phyloP scores from a whole-genome alignment of 2,329 filamentous ascomycete species.

The Fusarium gaditjirri region DNA sequence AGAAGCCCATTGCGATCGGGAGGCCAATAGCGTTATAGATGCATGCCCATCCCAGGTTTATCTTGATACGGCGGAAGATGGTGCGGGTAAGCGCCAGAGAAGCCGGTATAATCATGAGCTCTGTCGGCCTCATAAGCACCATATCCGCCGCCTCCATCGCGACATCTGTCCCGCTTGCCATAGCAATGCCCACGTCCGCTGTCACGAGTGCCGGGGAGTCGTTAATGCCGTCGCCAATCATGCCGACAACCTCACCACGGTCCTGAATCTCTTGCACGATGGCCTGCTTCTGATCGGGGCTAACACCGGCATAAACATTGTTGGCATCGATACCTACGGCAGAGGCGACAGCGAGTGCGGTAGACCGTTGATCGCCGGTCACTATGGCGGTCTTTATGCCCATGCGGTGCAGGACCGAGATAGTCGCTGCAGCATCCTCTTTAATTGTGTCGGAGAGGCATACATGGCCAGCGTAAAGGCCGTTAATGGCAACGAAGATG shows the following conservation, averaged over 20 bases:
- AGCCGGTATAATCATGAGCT: conserved; percentile 92
- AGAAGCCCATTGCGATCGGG: conserved; percentile 96
- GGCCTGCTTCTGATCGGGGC: conserved; percentile 88
- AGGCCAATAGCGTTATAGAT: conserved; percentile 91
- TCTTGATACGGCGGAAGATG: conserved; percentile 92
- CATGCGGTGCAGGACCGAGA: conserved; percentile 85
- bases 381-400: conserved; percentile 90
- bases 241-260: conserved; percentile 82
- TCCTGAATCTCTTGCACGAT: conserved; percentile 83
- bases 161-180: conserved; percentile 92
- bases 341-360: conserved; percentile 84
- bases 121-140: conserved; percentile 91
- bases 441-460: conserved; percentile 93
- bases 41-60: conserved; percentile 93
- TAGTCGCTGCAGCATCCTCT: conserved; percentile 80
- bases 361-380: conserved; percentile 88
- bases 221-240: conserved; percentile 99
- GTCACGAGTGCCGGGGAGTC: conserved; percentile 95
- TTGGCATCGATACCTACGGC: conserved; percentile 81
- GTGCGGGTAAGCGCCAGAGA: conserved; percentile 83
- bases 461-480: conserved; percentile 81
- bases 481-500: conserved; percentile 91
- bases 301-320: conserved; percentile 84
- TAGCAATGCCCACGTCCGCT: conserved; percentile 91
- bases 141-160: conserved; percentile 97